phyloP scores from a whole-genome alignment of 805 yeast species.

The Schizosaccharomyces pombe region DNA sequence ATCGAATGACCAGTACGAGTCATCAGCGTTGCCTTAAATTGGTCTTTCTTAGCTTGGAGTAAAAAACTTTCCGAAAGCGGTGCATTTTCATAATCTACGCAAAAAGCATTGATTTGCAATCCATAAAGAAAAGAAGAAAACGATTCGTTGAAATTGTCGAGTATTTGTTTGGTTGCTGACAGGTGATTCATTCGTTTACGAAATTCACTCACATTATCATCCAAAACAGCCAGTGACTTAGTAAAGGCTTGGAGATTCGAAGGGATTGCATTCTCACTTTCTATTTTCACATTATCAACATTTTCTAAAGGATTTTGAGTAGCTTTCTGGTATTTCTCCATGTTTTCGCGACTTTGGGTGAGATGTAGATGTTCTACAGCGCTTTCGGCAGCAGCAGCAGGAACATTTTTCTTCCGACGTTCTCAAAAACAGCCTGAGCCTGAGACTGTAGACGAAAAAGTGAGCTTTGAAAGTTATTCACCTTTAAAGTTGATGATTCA shows the following conservation, averaged over 20 bases:
- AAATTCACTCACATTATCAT: conserved; percentile 22
- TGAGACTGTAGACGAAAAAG: background rate
- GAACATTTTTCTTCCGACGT: background rate
- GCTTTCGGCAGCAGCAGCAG: conserved; percentile 8
- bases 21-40: background rate
- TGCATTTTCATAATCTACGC: conserved; percentile 30
- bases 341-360: conserved; percentile 8
- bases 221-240: conserved; percentile 4
- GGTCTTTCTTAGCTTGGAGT: background rate
- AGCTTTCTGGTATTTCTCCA: background rate
- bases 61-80: conserved; percentile 2
- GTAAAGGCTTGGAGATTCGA: background rate
- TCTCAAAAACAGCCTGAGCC: conserved; percentile 3
- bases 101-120: conserved; percentile 65
- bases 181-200: conserved; percentile 36
- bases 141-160: conserved; percentile 51
- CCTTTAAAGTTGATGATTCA: background rate
- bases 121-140: conserved; percentile 61
- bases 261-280: background rate
- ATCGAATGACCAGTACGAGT: too few species aligned
- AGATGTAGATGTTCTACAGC: conserved; percentile 7
- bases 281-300: background rate
- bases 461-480: background rate
- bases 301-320: background rate
- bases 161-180: conserved; percentile 34